Evolutionary conservation across 2,329 filamentous ascomycete species (phyloP), one percentile per base, ranked within the genome.

Genomic region (Biscogniauxia sp.): DNA sequence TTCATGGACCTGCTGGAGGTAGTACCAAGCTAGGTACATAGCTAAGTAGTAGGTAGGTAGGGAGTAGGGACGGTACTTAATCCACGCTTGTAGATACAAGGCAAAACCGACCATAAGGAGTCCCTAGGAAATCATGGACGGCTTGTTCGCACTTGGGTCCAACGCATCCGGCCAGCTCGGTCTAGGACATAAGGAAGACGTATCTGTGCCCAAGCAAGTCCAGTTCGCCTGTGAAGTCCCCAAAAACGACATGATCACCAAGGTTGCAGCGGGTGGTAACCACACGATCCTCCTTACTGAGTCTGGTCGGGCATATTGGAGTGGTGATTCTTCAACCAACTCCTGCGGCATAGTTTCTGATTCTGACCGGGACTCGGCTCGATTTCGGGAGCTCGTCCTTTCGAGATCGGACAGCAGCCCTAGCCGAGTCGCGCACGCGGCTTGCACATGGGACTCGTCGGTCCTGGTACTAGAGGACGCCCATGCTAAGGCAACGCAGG

Each of bases 391-490:
- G 37, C 60, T 78, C 13, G 69, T 74, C 15, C 70, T 81, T n/a
- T 66, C 69, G 28, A 73, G 67, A 53, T 67, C 75, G 7, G 69
- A 62, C n/a, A 62, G 65, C n/a, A 62, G 65, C 7, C 51, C 64
- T 2, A 61, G 65, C 1, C 66, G 62, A 28, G 71, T 78, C 45
- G 76, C 68, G 65, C 76, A 81, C 54, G 79, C 89, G 54, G 86
- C 90, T 7, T 91, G 92, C 3, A 92, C 90, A 0, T 97, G 93
- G 93, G 88, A 90, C 67, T 87, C 88, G 6, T 89, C 88, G 0
- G 78, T 91, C 20, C 75, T 92, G 50, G 83, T 88, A 2, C 72
- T 79, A 6, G 74, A 75, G 20, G 81, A 86, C 64, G 67, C 68
- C 1, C 61, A 77, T 5, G 78, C 76, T 1, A 77, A 72, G 57